Conservation (phyloP, 371 early-diverging fungal genomes). For the Smittium mucronatum region DNA sequence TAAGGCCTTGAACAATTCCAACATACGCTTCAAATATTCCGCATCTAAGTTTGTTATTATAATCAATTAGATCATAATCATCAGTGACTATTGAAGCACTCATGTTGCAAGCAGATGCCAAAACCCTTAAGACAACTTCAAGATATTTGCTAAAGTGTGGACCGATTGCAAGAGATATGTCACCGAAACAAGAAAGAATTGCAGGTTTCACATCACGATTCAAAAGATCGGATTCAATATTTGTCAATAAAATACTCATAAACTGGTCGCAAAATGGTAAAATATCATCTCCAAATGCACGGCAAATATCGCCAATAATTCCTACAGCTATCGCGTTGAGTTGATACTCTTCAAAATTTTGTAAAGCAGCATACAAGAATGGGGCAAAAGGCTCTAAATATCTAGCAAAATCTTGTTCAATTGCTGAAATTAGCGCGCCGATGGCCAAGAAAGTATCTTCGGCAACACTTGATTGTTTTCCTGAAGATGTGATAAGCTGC, state of each 20-base stretch:
- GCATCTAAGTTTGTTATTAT: slow-evolving; percentile 66
- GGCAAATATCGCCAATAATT: slow-evolving; percentile 86
- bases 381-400: slow-evolving; percentile 79
- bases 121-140: slow-evolving; percentile 66
- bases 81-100: slow-evolving; percentile 39
- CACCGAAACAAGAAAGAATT: slow-evolving; percentile 92
- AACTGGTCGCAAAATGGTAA: slow-evolving; percentile 62
- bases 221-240: slow-evolving; percentile 58
- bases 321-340: slow-evolving; percentile 86
- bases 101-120: slow-evolving; percentile 65
- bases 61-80: slow-evolving; percentile 69
- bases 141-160: slow-evolving; percentile 72
- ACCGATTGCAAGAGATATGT: slow-evolving; percentile 91
- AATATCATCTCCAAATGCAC: slow-evolving; percentile 61
- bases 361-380: slow-evolving; percentile 61
- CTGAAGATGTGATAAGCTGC: slow-evolving; percentile 45
- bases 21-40: slow-evolving; percentile 88
- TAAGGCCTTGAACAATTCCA: slow-evolving; percentile 86
- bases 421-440: slow-evolving; percentile 62
- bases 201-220: slow-evolving; percentile 82
- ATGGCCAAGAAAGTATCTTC: slow-evolving; percentile 88
- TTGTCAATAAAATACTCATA: slow-evolving; percentile 69
- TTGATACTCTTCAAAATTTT: slow-evolving; percentile 79
- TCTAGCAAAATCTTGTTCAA: slow-evolving; percentile 69
- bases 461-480: slow-evolving; percentile 61